Conservation (phyloP, 352 stramenopile species). For the Phytophthora capsici region DNA sequence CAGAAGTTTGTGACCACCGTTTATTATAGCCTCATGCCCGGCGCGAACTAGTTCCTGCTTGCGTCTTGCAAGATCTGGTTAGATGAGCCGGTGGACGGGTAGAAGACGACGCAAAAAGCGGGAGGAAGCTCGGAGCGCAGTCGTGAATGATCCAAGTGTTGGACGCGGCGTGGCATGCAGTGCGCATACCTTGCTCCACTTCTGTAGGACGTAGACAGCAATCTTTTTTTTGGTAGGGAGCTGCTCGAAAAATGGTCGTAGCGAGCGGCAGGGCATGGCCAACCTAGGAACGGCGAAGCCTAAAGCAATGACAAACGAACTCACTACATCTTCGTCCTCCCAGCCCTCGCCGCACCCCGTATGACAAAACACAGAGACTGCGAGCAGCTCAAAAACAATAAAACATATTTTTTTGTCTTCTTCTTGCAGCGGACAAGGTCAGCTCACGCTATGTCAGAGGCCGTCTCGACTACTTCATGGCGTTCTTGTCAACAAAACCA, state of each 20-base stretch:
- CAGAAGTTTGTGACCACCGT: conserved; percentile 99
- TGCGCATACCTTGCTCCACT: conserved; percentile 33
- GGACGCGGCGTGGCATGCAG: conserved; percentile 43
- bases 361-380: conserved; percentile 22
- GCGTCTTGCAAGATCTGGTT: conserved; percentile 20
- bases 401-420: conserved; percentile 42
- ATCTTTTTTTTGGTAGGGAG: conserved; percentile 34
- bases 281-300: conserved; percentile 43
- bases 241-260: conserved; percentile 29
- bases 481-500: conserved; percentile 9
- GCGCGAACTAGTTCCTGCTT: conserved; percentile 61
- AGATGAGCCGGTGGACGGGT: conserved; percentile 7
- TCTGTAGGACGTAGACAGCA: conserved; percentile 44
- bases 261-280: conserved; percentile 33
- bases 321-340: conserved; percentile 27
- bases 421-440: conserved; percentile 15
- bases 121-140: conserved; percentile 32
- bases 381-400: conserved; percentile 41
- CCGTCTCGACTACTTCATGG: conserved; percentile 5
- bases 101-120: conserved; percentile 22
- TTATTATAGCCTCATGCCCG: conserved; percentile 96
- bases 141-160: conserved; percentile 52
- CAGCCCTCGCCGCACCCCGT: conserved; percentile 17
- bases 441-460: not conserved
- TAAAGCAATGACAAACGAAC: conserved; percentile 44